These are phyloP conservation scores for Marasmius tenuissimus DNA, from an alignment of 1,284 basidiomycete genomes.

Conservation along the genomic window DNA sequence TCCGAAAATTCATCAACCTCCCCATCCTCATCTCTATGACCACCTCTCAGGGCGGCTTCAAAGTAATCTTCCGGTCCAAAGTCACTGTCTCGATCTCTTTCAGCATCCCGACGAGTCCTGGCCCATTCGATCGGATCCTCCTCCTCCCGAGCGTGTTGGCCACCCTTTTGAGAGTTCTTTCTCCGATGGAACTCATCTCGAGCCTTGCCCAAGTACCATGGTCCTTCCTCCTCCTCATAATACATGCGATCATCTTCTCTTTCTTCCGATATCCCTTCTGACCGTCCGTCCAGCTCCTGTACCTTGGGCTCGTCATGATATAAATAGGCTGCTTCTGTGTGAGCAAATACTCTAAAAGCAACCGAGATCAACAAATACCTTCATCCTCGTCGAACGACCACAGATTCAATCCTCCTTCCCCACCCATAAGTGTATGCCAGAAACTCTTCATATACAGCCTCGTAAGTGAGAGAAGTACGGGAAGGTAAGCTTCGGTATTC, in stretches of 20 bases:
- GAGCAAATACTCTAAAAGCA: background rate
- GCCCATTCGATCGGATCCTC: slow-evolving; percentile 84
- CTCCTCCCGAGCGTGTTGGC: slow-evolving; percentile 40
- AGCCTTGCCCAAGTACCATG: slow-evolving; percentile 81
- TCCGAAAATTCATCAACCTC: slow-evolving; percentile 67
- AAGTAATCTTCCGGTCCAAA: slow-evolving; percentile 81
- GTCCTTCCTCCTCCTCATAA: slow-evolving; percentile 51
- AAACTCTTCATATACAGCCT: slow-evolving; percentile 85
- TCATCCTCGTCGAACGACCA: slow-evolving; percentile 60
- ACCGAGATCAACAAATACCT: slow-evolving; percentile 27
- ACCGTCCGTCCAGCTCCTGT: slow-evolving; percentile 30
- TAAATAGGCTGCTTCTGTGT: background rate
- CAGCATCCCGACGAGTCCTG: slow-evolving; percentile 66
- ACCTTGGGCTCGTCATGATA: slow-evolving; percentile 16
- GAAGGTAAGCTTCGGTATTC: slow-evolving; percentile 87
- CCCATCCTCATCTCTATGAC: slow-evolving; percentile 52
- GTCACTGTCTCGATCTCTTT: slow-evolving; percentile 70
- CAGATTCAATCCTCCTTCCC: slow-evolving; percentile 62
- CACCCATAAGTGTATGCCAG: slow-evolving; percentile 78
- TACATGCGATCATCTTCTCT: slow-evolving; percentile 18
- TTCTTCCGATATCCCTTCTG: slow-evolving; percentile 11
- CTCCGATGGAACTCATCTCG: slow-evolving; percentile 69
- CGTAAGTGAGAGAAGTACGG: slow-evolving; percentile 79
- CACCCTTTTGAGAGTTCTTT: slow-evolving; percentile 38
- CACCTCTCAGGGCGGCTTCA: slow-evolving; percentile 62